Evolutionary conservation across 768 basidiomycete species (phyloP).

Genomic region (Vararia minispora): DNA sequence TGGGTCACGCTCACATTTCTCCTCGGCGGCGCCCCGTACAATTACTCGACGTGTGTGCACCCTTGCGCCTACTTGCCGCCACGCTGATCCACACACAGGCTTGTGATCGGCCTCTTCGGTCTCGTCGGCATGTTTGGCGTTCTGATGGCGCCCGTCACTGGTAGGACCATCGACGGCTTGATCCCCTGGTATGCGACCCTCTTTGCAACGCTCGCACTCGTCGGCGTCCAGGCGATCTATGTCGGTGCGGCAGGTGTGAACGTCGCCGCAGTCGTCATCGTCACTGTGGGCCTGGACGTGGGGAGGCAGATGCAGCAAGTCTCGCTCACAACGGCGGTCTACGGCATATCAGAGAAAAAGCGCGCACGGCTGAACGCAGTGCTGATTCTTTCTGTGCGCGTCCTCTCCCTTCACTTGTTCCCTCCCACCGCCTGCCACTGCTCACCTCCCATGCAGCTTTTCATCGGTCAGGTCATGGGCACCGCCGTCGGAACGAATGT

Average conservation of each 20-base stretch:
- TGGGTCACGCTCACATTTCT: constrained; percentile 67
- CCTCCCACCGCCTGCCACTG: background rate
- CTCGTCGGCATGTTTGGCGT: constrained; percentile 29
- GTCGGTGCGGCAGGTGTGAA: constrained; percentile 22
- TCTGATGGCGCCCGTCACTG: constrained; percentile 8
- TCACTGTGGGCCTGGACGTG: constrained; percentile 23
- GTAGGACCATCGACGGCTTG: constrained; percentile 16
- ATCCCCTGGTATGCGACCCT: constrained; percentile 29
- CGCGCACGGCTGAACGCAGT: constrained; percentile 9
- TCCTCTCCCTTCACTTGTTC: background rate
- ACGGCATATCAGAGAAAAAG: constrained; percentile 3
- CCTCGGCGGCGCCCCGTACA: constrained; percentile 63
- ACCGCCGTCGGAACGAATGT: constrained; percentile 25
- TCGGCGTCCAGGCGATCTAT: constrained; percentile 18
- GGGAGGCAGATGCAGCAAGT: constrained; percentile 27
- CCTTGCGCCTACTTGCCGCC: too few relatives aligned
- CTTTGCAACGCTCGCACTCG: constrained; percentile 16
- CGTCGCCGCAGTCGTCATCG: constrained; percentile 24
- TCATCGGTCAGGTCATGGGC: constrained; percentile 25
- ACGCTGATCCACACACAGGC: constrained; percentile 7
- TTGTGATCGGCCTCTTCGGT: constrained; percentile 31
- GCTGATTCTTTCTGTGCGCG: constrained; percentile 7
- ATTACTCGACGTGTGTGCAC: constrained; percentile 62
- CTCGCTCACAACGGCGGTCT: constrained; percentile 11
- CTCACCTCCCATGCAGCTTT: background rate